phyloP scores from a whole-genome alignment of 1,139 yeast genomes.

The Magnusiomyces tetraspermus region DNA sequence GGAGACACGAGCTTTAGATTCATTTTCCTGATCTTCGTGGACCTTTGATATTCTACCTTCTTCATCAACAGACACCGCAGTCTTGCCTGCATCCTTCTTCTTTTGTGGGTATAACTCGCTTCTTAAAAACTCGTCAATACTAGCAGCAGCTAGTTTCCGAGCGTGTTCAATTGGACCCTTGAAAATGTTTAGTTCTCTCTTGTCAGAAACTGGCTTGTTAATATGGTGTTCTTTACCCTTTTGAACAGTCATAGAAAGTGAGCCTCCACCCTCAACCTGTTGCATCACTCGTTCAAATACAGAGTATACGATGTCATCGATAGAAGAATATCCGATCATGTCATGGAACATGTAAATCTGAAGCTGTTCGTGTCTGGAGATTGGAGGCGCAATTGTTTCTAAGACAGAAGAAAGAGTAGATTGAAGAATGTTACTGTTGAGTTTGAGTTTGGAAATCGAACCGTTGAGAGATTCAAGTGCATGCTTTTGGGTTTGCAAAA shows the following conservation, averaged over 20 bases:
- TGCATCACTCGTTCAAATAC: slow-evolving; percentile 77
- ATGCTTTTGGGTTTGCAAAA: slow-evolving; percentile 21
- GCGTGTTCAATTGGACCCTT: slow-evolving; percentile 75
- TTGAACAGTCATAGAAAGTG: slow-evolving; percentile 41
- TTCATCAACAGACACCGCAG: slow-evolving; percentile 13
- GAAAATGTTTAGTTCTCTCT: slow-evolving; percentile 56
- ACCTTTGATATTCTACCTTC: slow-evolving; percentile 12
- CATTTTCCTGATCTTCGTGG: slow-evolving; percentile 12
- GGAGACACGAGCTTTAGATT: slow-evolving; percentile 37
- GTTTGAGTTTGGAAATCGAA: slow-evolving; percentile 15
- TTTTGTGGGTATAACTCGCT: slow-evolving; percentile 17
- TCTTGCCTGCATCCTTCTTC: slow-evolving; percentile 1
- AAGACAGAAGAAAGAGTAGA: slow-evolving; percentile 40
- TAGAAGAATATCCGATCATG: slow-evolving; percentile 57
- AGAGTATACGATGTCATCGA: slow-evolving; percentile 53
- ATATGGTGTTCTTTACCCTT: slow-evolving; percentile 36
- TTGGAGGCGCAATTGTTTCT: slow-evolving; percentile 49
- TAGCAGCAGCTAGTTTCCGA: slow-evolving; percentile 81
- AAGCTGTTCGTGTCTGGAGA: slow-evolving; percentile 56
- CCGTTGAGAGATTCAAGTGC: slow-evolving; percentile 24
- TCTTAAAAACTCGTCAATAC: slow-evolving; percentile 55
- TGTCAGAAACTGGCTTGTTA: slow-evolving; percentile 29
- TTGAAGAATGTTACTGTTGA: slow-evolving; percentile 31
- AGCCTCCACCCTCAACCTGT: slow-evolving; percentile 85
- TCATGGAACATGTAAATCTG: slow-evolving; percentile 79